phyloP scores from a whole-genome alignment of 139 green algal species.

The Edaphochlamys debaryana region DNA sequence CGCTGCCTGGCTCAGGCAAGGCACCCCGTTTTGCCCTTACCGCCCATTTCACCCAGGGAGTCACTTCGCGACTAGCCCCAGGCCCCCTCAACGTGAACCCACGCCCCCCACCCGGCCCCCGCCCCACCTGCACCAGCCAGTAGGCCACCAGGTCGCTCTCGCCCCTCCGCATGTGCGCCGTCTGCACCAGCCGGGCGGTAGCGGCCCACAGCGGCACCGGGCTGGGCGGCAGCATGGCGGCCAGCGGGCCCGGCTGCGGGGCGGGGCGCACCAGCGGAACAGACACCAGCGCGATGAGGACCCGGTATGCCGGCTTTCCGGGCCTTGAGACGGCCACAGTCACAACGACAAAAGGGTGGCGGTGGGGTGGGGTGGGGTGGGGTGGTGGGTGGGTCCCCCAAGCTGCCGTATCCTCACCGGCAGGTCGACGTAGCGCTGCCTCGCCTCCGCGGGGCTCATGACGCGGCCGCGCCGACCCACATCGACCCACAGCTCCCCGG shows the following conservation, averaged over 20 bases:
- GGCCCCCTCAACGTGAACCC: neutral
- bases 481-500: conserved; percentile 24
- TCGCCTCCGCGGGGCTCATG: conserved; percentile 16
- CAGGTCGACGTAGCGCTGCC: conserved; percentile 19
- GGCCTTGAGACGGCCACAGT: too few species aligned
- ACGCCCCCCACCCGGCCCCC: neutral
- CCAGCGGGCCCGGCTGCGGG: neutral
- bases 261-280: too few species aligned
- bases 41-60: neutral
- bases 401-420: neutral
- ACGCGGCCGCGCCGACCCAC: conserved; percentile 42
- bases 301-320: too few species aligned
- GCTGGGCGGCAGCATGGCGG: neutral
- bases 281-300: too few species aligned
- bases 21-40: too few species aligned
- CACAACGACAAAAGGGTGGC: too few species aligned
- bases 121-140: conserved; percentile 61
- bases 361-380: too few species aligned
- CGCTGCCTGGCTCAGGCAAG: too few species aligned
- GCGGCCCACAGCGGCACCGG: conserved; percentile 46
- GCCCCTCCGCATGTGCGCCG: conserved; percentile 74
- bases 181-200: conserved; percentile 59
- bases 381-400: too few species aligned
- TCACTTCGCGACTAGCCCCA: too few species aligned
- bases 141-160: conserved; percentile 81